Evolutionary conservation across 2,329 filamentous ascomycete species (phyloP).

Genomic region (Xylaria polymorpha): DNA sequence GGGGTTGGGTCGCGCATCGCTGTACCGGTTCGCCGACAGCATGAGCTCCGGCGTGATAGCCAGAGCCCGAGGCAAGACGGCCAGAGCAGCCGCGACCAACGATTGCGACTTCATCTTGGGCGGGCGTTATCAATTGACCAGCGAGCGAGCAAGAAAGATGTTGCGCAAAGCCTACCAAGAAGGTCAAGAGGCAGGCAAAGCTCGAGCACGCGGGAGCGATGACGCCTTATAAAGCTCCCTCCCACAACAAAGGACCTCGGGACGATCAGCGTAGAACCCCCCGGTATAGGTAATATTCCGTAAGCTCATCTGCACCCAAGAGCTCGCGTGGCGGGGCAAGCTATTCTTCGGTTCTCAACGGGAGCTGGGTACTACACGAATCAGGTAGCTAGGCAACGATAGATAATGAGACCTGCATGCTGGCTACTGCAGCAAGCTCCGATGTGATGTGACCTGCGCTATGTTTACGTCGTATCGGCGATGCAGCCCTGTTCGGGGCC

Average conservation of each 20-base stretch:
- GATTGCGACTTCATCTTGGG: constrained; percentile 47
- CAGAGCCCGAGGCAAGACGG: constrained; percentile 44
- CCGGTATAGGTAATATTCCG: constrained; percentile 36
- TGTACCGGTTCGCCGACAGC: constrained; percentile 51
- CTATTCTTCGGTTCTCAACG: neutral
- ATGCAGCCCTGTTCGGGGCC: constrained; percentile 26
- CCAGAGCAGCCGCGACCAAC: constrained; percentile 44
- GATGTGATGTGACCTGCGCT: constrained; percentile 21
- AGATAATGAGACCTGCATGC: constrained; percentile 13
- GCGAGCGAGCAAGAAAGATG: constrained; percentile 29
- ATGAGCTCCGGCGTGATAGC: constrained; percentile 50
- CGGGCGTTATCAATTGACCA: constrained; percentile 34
- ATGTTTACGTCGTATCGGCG: constrained; percentile 25
- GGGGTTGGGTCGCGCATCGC: constrained; percentile 49
- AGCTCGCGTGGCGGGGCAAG: constrained; percentile 19
- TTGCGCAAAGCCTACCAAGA: constrained; percentile 32
- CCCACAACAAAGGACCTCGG: neutral
- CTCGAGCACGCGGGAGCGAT: constrained; percentile 16
- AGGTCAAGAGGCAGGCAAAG: constrained; percentile 13
- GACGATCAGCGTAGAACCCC: constrained; percentile 28
- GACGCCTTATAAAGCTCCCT: constrained; percentile 35
- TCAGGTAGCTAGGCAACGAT: neutral
- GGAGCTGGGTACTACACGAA: neutral
- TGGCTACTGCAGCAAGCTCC: constrained; percentile 1
- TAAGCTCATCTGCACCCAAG: constrained; percentile 21